Conservation (phyloP, 352 stramenopile species). For the Phytophthora melonis region DNA sequence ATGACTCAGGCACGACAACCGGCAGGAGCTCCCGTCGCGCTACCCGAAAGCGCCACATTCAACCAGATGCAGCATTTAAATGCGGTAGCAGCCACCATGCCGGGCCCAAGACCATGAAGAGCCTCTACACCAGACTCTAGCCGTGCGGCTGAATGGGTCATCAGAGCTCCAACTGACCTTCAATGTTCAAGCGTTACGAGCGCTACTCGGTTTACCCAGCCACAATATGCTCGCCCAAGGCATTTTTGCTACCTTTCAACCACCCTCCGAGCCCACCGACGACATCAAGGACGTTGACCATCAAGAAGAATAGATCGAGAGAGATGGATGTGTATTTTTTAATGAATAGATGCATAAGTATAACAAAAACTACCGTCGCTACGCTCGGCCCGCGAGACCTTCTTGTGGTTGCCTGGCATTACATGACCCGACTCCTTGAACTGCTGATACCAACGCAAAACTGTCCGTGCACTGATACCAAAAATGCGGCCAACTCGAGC, state of each 20-base stretch:
- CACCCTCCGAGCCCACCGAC: conserved; percentile 7
- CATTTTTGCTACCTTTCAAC: conserved; percentile 13
- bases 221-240: not conserved
- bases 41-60: no score
- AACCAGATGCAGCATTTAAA: conserved; percentile 9
- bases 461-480: conserved; percentile 7
- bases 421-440: conserved; percentile 21
- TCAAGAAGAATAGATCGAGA: not conserved
- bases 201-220: conserved; percentile 10
- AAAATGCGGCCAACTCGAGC: conserved; percentile 18
- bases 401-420: not conserved
- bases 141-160: conserved; percentile 2
- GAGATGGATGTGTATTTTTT: not conserved
- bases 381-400: conserved; percentile 1
- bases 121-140: no score
- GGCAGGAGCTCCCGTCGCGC: no score
- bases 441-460: conserved; percentile 21
- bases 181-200: conserved; percentile 4
- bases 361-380: conserved; percentile 5
- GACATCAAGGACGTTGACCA: conserved; percentile 27
- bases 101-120: not conserved
- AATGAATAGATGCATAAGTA: not conserved
- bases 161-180: conserved; percentile 3
- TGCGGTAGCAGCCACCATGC: not conserved
- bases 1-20: no score